A percentile compares a stretch with the other conserved stretches of the same genome.
Evolutionary conservation across 2,329 filamentous ascomycete species (phyloP).

Genomic region (Alternaria ethzedia): DNA sequence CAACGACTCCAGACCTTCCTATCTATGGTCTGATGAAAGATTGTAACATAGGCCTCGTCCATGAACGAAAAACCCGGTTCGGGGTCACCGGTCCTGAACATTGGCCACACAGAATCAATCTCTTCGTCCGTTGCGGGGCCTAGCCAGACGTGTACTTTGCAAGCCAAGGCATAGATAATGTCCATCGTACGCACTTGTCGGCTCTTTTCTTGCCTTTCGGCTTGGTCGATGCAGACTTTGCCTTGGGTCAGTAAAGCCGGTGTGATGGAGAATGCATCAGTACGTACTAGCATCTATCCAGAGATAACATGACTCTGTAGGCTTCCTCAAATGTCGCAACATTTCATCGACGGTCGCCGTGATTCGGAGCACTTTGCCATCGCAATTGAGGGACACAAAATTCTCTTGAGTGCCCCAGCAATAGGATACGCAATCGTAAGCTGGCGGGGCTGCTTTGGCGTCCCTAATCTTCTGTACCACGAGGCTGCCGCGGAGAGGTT

Average conservation of each 20-base stretch:
- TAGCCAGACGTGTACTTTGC: background rate
- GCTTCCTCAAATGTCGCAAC: background rate
- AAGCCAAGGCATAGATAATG: background rate
- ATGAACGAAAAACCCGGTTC: too few species aligned
- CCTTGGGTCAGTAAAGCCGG: fast-evolving
- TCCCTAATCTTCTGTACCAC: background rate
- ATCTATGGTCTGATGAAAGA: too few species aligned
- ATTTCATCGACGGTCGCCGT: fast-evolving
- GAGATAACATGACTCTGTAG: fast-evolving
- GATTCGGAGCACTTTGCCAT: fast-evolving
- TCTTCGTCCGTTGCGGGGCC: background rate
- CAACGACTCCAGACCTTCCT: too few species aligned
- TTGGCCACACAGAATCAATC: background rate
- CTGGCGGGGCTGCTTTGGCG: fast-evolving
- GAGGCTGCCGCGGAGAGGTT: background rate
- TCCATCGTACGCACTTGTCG: background rate
- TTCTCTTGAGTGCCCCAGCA: background rate
- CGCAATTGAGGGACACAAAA: fast-evolving
- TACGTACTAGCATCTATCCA: background rate
- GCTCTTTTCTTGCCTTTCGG: fast-evolving
- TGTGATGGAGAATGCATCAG: too few species aligned
- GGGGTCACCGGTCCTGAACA: background rate
- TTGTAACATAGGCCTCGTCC: too few species aligned
- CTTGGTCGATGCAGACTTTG: background rate
- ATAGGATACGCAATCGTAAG: background rate